A percentile compares a stretch with the other conserved stretches of the same genome.
phyloP scores from a whole-genome alignment of 495 filamentous ascomycete species.

The Ramalina peruviana region DNA sequence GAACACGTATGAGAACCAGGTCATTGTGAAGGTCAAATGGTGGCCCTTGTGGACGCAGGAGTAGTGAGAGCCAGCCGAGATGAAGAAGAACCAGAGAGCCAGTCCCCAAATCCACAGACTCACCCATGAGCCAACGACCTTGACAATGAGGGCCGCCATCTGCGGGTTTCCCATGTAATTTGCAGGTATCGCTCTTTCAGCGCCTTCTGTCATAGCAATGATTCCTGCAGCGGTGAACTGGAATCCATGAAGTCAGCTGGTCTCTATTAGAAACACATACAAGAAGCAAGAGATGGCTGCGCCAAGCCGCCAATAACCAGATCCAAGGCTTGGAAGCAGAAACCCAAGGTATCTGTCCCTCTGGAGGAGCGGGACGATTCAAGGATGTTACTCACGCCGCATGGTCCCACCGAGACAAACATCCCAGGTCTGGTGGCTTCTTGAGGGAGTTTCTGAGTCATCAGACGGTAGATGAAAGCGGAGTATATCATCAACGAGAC shows the following conservation, averaged over 20 bases:
- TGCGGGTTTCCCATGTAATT: slow-evolving; percentile 47
- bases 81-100: slow-evolving; percentile 76
- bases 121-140: slow-evolving; percentile 41
- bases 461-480: slow-evolving; percentile 75
- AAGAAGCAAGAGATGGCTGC: too few species aligned
- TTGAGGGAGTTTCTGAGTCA: slow-evolving; percentile 79
- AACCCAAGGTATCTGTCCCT: too few species aligned
- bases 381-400: neutral
- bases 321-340: too few species aligned
- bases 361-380: too few species aligned
- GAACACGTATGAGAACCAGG: slow-evolving; percentile 79
- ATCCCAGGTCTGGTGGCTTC: slow-evolving; percentile 67
- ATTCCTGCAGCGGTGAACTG: slow-evolving; percentile 61
- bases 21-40: slow-evolving; percentile 68
- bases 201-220: slow-evolving; percentile 39
- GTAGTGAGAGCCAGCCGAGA: slow-evolving; percentile 61
- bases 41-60: slow-evolving; percentile 45
- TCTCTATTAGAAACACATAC: too few species aligned
- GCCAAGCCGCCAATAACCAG: too few species aligned
- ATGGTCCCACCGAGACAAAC: slow-evolving; percentile 62
- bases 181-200: slow-evolving; percentile 30
- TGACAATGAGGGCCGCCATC: slow-evolving; percentile 39
- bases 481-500: slow-evolving; percentile 78
- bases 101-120: slow-evolving; percentile 77
- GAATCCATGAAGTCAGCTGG: slow-evolving; percentile 7